Percentiles rank a stretch among this genome's conserved stretches.
Evolutionary conservation across 2,329 filamentous ascomycete species (phyloP).

Genomic region (Coniochaeta sp.): DNA sequence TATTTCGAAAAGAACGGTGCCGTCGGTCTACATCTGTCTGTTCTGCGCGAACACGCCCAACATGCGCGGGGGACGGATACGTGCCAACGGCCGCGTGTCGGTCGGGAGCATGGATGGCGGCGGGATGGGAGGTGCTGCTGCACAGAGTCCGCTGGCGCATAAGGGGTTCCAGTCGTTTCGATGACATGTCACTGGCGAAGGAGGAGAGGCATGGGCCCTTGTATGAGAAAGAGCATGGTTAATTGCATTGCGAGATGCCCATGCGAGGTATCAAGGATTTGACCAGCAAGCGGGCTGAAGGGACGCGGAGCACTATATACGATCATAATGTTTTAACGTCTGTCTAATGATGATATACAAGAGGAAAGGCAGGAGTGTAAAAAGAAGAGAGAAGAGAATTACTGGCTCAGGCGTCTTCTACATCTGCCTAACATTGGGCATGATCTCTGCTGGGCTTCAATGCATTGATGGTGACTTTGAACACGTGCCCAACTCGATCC

Average conservation of each 20-base stretch:
- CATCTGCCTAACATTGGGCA: too few relatives aligned
- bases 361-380: conserved; percentile 10
- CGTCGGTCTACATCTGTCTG: conserved; percentile 55
- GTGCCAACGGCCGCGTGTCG: conserved; percentile 31
- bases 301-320: too few relatives aligned
- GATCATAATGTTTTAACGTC: not conserved
- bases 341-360: conserved; percentile 11
- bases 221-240: too few relatives aligned
- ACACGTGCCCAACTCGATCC: too few relatives aligned
- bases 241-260: too few relatives aligned
- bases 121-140: too few relatives aligned
- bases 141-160: conserved; percentile 37
- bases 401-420: not conserved
- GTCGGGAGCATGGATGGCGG: too few relatives aligned
- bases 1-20: conserved; percentile 48
- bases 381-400: not conserved
- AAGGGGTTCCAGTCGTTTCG: conserved; percentile 39
- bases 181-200: too few relatives aligned
- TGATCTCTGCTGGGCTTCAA: conserved; percentile 4
- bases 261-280: too few relatives aligned
- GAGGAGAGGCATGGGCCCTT: too few relatives aligned
- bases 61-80: conserved; percentile 39
- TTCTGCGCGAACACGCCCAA: conserved; percentile 56
- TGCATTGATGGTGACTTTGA: conserved; percentile 6
- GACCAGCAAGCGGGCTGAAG: too few relatives aligned